Conservation (phyloP, 2,329 filamentous ascomycete genomes). For the Curvularia verruculosa region DNA sequence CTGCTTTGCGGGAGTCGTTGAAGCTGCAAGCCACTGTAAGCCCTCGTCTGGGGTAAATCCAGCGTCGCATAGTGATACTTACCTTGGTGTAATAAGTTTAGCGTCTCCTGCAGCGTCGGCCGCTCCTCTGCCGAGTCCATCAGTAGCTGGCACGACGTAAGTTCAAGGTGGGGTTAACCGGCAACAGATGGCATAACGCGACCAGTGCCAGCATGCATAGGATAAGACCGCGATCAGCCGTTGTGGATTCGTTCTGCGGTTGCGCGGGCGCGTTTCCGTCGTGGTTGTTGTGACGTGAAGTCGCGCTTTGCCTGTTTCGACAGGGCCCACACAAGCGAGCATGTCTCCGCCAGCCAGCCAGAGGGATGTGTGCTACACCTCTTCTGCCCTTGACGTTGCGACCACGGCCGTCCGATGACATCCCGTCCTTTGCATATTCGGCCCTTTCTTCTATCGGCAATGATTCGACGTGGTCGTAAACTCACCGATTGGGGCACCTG, state of each 20-base stretch:
- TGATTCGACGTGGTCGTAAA: slow-evolving; percentile 15
- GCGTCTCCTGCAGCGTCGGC: slow-evolving; percentile 42
- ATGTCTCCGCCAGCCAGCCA: slow-evolving; percentile 4
- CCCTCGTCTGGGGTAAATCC: slow-evolving; percentile 19
- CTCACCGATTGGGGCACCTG: slow-evolving; percentile 25
- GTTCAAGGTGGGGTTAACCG: slow-evolving; percentile 32
- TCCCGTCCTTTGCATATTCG: slow-evolving; percentile 6
- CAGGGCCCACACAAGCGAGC: slow-evolving; percentile 33
- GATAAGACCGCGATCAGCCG: slow-evolving; percentile 34
- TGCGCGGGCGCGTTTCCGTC: slow-evolving; percentile 32
- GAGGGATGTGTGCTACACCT: slow-evolving; percentile 8
- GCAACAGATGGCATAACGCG: slow-evolving; percentile 42
- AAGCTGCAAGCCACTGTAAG: slow-evolving; percentile 42
- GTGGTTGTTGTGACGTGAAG: slow-evolving; percentile 36
- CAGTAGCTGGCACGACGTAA: slow-evolving; percentile 23
- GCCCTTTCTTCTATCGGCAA: slow-evolving; percentile 13
- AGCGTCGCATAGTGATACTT: slow-evolving; percentile 25
- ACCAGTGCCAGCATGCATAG: slow-evolving; percentile 26
- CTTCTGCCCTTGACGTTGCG: slow-evolving; percentile 8
- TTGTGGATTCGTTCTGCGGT: slow-evolving; percentile 12
- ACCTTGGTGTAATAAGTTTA: slow-evolving; percentile 47
- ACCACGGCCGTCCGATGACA: slow-evolving; percentile 13
- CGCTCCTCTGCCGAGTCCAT: slow-evolving; percentile 38
- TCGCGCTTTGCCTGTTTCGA: slow-evolving; percentile 31
- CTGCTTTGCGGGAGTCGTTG: slow-evolving; percentile 65